A percentile compares a stretch with the other conserved stretches of the same genome.
phyloP scores from a whole-genome alignment of 1,284 basidiomycete genomes.

The Pulveroboletus sp. region DNA sequence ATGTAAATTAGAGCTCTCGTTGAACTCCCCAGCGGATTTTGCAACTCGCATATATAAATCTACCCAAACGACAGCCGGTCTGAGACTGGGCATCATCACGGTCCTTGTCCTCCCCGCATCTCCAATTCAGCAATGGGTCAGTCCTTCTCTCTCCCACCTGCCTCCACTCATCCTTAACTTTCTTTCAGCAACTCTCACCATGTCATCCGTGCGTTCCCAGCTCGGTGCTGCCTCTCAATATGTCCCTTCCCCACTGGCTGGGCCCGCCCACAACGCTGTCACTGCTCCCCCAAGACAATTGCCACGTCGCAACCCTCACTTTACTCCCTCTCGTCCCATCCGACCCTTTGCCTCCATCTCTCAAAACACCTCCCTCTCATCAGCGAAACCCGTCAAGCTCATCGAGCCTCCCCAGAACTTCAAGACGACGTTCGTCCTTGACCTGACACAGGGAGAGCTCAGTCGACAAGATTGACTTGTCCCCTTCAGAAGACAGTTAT shows the following conservation, averaged over 20 bases:
- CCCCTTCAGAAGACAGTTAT: neutral
- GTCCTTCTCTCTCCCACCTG: neutral
- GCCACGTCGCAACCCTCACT: slow-evolving; percentile 49
- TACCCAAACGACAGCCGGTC: slow-evolving; percentile 33
- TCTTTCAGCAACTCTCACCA: slow-evolving; percentile 37
- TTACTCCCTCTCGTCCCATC: slow-evolving; percentile 69
- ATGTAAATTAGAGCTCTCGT: slow-evolving; percentile 4
- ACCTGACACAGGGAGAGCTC: slow-evolving; percentile 79
- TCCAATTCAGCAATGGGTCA: slow-evolving; percentile 28
- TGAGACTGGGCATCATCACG: slow-evolving; percentile 34
- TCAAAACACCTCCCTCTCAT: slow-evolving; percentile 20
- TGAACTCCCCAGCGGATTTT: slow-evolving; percentile 32
- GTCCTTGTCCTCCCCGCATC: slow-evolving; percentile 21
- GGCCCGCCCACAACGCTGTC: slow-evolving; percentile 35
- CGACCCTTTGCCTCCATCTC: slow-evolving; percentile 72
- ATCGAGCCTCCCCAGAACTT: slow-evolving; percentile 75
- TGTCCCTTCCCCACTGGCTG: slow-evolving; percentile 64
- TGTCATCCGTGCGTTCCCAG: slow-evolving; percentile 34
- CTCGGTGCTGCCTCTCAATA: slow-evolving; percentile 37
- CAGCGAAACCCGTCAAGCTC: slow-evolving; percentile 57
- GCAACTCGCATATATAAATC: slow-evolving; percentile 29
- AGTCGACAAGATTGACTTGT: slow-evolving; percentile 61
- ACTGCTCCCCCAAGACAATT: slow-evolving; percentile 33
- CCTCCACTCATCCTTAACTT: slow-evolving; percentile 8
- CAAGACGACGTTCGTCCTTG: slow-evolving; percentile 66